A percentile compares a stretch with the other conserved stretches of the same genome.
phyloP scores from a whole-genome alignment of 1,139 yeast species.

The Suhomyces anneliseae region DNA sequence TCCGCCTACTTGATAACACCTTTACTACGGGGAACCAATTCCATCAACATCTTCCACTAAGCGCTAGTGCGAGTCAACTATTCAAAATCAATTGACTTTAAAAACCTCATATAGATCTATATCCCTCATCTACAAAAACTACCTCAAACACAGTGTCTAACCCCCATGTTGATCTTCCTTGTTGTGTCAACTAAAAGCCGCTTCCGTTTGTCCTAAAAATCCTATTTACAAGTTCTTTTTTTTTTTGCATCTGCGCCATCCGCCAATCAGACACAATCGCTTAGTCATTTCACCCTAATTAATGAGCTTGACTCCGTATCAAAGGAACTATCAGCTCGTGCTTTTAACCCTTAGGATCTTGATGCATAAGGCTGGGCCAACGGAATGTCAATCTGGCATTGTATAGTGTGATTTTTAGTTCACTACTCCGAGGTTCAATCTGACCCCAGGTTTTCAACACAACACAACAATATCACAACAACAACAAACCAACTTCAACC shows the following conservation, averaged over 20 bases:
- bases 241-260: neutral
- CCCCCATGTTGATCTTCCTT: neutral
- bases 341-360: neutral
- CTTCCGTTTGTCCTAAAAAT: constrained; percentile 6
- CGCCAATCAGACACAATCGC: constrained; percentile 4
- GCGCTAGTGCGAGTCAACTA: no score
- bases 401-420: no score
- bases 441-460: no score
- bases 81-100: no score
- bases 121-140: neutral
- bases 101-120: no score
- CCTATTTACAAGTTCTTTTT: neutral
- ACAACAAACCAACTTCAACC: no score
- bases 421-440: no score
- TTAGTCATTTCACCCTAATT: neutral
- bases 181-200: constrained; percentile 2
- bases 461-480: no score
- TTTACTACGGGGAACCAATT: no score
- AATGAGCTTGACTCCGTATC: constrained; percentile 1
- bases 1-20: no score
- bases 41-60: no score
- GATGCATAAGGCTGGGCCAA: neutral
- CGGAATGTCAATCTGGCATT: neutral
- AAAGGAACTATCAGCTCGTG: neutral
- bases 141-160: no score